Evolutionary conservation across 192 early-diverging fungal species (phyloP).

Genomic region (Helicostylum pulchrum): DNA sequence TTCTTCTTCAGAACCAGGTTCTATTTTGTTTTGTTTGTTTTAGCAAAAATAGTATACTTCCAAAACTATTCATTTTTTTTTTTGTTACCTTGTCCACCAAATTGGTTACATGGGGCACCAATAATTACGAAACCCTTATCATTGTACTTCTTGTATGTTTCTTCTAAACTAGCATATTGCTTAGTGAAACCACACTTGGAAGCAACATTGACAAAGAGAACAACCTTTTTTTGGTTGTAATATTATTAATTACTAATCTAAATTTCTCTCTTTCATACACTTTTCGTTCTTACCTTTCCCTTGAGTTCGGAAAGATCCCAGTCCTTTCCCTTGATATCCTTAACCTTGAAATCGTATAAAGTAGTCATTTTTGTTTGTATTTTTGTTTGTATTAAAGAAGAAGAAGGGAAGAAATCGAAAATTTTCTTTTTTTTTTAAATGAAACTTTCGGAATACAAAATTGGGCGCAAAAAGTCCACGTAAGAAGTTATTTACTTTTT

Average conservation of each 20-base stretch:
- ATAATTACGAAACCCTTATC: conserved; percentile 73
- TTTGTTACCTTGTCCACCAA: conserved; percentile 55
- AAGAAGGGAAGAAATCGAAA: neutral
- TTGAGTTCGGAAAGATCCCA: conserved; percentile 26
- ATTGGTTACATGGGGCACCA: conserved; percentile 93
- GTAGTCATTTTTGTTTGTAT: conserved; percentile 17
- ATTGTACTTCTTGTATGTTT: conserved; percentile 62
- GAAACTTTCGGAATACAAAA: neutral
- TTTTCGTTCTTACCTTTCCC: conserved; percentile 24
- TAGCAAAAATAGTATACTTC: neutral
- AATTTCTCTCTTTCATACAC: neutral
- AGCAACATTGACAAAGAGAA: conserved; percentile 85
- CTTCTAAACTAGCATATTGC: conserved; percentile 71
- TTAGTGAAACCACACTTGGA: conserved; percentile 87
- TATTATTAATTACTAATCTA: neutral
- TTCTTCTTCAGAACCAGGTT: conserved; percentile 48
- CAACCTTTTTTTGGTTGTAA: conserved; percentile 11
- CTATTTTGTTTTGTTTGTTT: conserved; percentile 2
- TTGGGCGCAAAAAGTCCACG: neutral
- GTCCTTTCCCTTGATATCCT: conserved; percentile 23
- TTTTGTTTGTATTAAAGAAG: neutral
- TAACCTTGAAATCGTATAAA: conserved; percentile 32
- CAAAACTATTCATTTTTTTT: neutral
- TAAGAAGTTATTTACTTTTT: neutral
- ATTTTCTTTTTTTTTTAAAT: neutral